These are phyloP conservation scores for Hymenoscyphus repandus DNA, from an alignment of 2,329 filamentous ascomycete species.

Conservation along the genomic window DNA sequence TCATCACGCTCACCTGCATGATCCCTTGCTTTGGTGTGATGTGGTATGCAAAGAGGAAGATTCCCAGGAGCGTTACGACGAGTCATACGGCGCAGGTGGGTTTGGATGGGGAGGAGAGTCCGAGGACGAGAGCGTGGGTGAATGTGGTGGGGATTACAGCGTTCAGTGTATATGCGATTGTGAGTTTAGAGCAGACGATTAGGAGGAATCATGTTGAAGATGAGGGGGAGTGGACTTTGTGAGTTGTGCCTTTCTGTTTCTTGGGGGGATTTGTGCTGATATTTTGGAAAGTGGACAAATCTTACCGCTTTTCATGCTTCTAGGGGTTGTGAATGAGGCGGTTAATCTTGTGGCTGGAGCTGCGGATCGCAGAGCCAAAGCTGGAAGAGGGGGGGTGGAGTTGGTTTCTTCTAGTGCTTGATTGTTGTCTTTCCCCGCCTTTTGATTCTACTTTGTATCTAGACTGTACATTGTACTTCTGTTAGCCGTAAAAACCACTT, in stretches of 20 bases:
- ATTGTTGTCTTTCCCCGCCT: too few relatives aligned
- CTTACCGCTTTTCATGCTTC: background rate
- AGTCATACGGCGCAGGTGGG: background rate
- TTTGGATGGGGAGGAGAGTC: background rate
- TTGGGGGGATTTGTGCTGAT: background rate
- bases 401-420: too few relatives aligned
- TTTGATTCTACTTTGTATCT: too few relatives aligned
- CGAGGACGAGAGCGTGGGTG: background rate
- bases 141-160: background rate
- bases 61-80: background rate
- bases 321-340: background rate
- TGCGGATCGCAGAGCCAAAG: too few relatives aligned
- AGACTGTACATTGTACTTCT: too few relatives aligned
- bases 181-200: conserved; percentile 2
- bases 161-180: background rate
- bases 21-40: background rate
- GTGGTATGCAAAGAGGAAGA: background rate
- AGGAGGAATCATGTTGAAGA: background rate
- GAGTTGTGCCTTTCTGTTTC: background rate
- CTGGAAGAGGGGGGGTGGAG: too few relatives aligned
- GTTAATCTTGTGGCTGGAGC: background rate
- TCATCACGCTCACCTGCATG: background rate
- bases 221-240: background rate
- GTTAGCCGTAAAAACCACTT: too few relatives aligned
- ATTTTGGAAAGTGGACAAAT: background rate